These are phyloP conservation scores for Strobilomyces confusus DNA, from an alignment of 768 basidiomycete genomes.

Conservation along the genomic window DNA sequence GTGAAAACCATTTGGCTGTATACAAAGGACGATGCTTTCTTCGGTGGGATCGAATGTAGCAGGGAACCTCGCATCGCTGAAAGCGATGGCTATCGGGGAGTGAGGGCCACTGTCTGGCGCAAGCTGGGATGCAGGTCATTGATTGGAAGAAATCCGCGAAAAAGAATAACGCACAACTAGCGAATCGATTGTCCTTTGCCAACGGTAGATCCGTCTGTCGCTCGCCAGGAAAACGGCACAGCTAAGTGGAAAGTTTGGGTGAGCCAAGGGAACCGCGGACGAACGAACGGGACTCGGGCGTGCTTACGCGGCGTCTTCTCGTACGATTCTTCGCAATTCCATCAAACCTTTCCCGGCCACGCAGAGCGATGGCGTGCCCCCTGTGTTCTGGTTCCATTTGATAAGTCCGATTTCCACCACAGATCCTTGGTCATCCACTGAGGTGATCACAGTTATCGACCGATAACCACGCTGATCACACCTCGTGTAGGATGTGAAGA, in stretches of 20 bases:
- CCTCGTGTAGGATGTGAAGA: slow-evolving; percentile 9
- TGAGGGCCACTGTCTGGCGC: neutral
- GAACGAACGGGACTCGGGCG: neutral
- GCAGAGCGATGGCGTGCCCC: neutral
- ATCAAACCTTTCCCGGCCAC: neutral
- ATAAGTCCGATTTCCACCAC: slow-evolving; percentile 10
- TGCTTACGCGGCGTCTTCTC: slow-evolving; percentile 4
- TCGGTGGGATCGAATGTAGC: neutral
- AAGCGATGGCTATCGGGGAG: slow-evolving; percentile 11
- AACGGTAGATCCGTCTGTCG: slow-evolving; percentile 11
- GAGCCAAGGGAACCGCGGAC: neutral
- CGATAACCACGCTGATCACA: neutral
- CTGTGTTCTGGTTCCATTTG: slow-evolving; percentile 13
- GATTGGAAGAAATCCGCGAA: too few species aligned
- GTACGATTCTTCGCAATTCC: neutral
- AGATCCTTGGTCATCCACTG: slow-evolving; percentile 8
- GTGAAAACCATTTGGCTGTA: slow-evolving; percentile 20
- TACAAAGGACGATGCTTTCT: neutral
- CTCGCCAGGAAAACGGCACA: slow-evolving; percentile 5
- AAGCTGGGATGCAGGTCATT: slow-evolving; percentile 1
- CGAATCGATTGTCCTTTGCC: neutral
- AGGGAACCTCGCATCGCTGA: neutral
- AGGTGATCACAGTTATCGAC: slow-evolving; percentile 10
- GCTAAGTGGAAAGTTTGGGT: neutral
- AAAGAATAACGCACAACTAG: slow-evolving; percentile 1